Percentiles rank a stretch among this genome's conserved stretches.
phyloP scores from a whole-genome alignment of 2,329 filamentous ascomycete genomes.

The Pseudogymnoascus sp. region DNA sequence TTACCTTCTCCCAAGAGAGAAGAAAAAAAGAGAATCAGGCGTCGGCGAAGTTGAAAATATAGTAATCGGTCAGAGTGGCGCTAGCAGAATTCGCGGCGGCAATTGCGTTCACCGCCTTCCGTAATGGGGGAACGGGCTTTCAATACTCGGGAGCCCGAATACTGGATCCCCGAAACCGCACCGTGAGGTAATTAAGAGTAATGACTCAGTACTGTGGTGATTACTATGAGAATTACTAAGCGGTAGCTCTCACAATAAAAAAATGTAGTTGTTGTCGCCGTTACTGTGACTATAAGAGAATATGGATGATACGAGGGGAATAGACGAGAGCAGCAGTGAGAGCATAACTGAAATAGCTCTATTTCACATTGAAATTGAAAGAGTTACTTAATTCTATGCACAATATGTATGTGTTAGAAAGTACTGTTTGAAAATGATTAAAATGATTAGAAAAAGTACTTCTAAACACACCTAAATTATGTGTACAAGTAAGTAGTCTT shows the following conservation, averaged over 20 bases:
- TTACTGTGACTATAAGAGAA: neutral
- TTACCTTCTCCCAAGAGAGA: conserved; percentile 48
- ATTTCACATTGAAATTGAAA: neutral
- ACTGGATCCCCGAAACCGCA: too few relatives aligned
- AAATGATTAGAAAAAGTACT: neutral
- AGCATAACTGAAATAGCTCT: neutral
- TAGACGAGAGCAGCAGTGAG: neutral
- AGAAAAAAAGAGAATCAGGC: conserved; percentile 32
- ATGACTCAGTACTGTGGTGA: neutral
- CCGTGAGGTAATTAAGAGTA: too few relatives aligned
- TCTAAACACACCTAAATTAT: neutral
- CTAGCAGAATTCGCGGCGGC: conserved; percentile 9
- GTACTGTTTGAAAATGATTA: neutral
- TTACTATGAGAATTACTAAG: neutral
- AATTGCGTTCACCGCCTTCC: conserved; percentile 10
- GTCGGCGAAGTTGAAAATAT: neutral
- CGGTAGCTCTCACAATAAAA: neutral
- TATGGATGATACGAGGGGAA: neutral
- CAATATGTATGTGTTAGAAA: neutral
- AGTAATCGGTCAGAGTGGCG: neutral
- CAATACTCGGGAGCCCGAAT: too few relatives aligned
- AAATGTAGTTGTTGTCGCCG: neutral
- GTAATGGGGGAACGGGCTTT: neutral
- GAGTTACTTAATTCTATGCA: neutral
- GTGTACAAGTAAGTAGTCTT: neutral